Evolutionary conservation across 1,284 basidiomycete genomes (phyloP), one percentile per base, ranked within the genome.

Genomic region (Bondarzewia mesenterica): DNA sequence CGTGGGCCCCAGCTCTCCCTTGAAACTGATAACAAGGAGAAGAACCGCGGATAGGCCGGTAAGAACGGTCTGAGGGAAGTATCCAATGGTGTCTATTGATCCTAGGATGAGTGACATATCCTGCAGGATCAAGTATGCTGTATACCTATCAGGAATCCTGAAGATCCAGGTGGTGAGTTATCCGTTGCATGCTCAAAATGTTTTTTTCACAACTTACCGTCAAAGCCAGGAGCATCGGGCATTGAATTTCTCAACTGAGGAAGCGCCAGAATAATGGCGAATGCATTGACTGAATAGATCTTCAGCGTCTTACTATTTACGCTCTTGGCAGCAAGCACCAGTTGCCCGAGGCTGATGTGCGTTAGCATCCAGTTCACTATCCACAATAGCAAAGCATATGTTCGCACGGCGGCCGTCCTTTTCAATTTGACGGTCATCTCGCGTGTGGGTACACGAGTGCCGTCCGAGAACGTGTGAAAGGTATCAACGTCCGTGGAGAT

Each of bases 51-150:
- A 71, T 1, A 69, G 58, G 7, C 69, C 67, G 20, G 66, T 60
- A 25, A 75, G 60, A n/a, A 75, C 61, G 73, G 78, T 77, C 56
- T 80, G 77, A 7, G 76, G 74, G 59, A 80, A 78, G 58, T 70
- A 75, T 4, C 76, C 77, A 40, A 80, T 77, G 47, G 64, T 66
- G 57, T 80, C 76, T 77, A 37, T 46, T 16, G 22, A n/a, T n/a
- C n/a, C n/a, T n/a, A n/a, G n/a, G n/a, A n/a, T n/a, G n/a, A n/a
- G n/a, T n/a, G n/a, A n/a, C n/a, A n/a, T n/a, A n/a, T n/a, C n/a
- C n/a, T n/a, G n/a, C 16, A 22, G 25, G 1, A 40, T 3, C 12
- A 25, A 0, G 39, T 37, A 8, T 44, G 44, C 20, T 21, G 54
- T 61, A 48, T 57, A 75, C 73, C 74, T 46, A 77, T 72, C 16